phyloP scores from a whole-genome alignment of 768 basidiomycete genomes.

The Amanita rubescens region DNA sequence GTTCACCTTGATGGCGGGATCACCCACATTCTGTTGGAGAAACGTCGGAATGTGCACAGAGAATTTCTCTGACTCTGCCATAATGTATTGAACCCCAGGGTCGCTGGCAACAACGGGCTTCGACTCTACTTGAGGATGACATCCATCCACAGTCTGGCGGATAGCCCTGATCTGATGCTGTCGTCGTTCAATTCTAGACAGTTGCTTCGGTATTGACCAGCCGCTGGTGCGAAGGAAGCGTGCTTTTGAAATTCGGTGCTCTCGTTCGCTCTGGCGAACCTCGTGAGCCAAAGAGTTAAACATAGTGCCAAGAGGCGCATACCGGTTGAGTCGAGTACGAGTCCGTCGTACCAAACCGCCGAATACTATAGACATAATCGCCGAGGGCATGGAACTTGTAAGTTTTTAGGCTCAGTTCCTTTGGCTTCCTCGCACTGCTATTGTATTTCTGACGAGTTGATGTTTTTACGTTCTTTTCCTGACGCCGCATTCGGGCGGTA shows the following conservation, averaged over 20 bases:
- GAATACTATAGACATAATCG: too few relatives aligned
- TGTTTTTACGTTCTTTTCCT: neutral
- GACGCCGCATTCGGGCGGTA: too few relatives aligned
- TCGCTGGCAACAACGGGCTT: neutral
- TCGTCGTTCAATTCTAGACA: neutral
- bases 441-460: conserved; percentile 5
- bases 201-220: too few relatives aligned
- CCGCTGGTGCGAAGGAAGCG: too few relatives aligned
- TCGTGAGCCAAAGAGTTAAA: neutral
- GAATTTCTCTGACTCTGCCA: neutral
- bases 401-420: neutral
- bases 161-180: neutral
- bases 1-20: conserved; percentile 5
- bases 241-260: too few relatives aligned
- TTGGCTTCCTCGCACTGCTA: neutral
- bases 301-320: neutral
- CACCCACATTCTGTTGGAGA: neutral
- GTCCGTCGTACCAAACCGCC: too few relatives aligned
- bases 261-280: too few relatives aligned
- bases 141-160: neutral
- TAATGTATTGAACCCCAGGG: neutral
- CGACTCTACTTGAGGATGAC: neutral
- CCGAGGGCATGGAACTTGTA: too few relatives aligned
- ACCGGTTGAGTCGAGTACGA: too few relatives aligned
- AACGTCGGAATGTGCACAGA: neutral